Percentiles rank a stretch among this genome's conserved stretches.
phyloP scores from a whole-genome alignment of 768 basidiomycete genomes.

The Strobilomyces confusus region DNA sequence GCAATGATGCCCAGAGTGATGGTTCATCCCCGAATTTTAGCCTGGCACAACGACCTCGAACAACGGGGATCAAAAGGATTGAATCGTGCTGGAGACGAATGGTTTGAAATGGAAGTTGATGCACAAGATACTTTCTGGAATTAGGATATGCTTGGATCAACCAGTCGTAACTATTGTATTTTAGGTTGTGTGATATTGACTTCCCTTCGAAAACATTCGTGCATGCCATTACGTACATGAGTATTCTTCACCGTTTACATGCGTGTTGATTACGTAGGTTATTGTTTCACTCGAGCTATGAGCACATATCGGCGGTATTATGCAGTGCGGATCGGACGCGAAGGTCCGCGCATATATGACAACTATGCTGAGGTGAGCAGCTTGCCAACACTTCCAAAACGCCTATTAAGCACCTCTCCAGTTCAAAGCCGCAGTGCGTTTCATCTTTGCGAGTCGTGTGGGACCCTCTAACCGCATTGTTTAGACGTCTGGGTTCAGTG shows the following conservation, averaged over 20 bases:
- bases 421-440: constrained; percentile 26
- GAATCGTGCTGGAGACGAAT: constrained; percentile 17
- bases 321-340: constrained; percentile 33
- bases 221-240: background rate
- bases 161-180: no score
- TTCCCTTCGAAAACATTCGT: background rate
- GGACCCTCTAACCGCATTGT: background rate
- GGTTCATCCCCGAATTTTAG: constrained; percentile 60
- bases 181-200: no score
- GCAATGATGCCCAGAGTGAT: constrained; percentile 46
- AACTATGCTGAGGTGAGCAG: constrained; percentile 25
- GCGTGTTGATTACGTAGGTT: background rate
- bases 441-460: background rate
- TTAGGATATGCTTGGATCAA: constrained; percentile 2
- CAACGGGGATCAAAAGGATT: constrained; percentile 9
- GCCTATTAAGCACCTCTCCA: constrained; percentile 4
- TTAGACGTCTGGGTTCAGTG: constrained; percentile 30
- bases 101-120: constrained; percentile 34
- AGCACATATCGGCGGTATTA: constrained; percentile 26
- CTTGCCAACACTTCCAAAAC: background rate
- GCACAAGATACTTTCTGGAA: constrained; percentile 31
- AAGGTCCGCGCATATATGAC: constrained; percentile 32
- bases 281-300: constrained; percentile 9
- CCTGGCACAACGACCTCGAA: constrained; percentile 45
- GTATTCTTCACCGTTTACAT: background rate